Conservation (phyloP, 1,284 basidiomycete genomes). For the Leccinum fuscescens region DNA sequence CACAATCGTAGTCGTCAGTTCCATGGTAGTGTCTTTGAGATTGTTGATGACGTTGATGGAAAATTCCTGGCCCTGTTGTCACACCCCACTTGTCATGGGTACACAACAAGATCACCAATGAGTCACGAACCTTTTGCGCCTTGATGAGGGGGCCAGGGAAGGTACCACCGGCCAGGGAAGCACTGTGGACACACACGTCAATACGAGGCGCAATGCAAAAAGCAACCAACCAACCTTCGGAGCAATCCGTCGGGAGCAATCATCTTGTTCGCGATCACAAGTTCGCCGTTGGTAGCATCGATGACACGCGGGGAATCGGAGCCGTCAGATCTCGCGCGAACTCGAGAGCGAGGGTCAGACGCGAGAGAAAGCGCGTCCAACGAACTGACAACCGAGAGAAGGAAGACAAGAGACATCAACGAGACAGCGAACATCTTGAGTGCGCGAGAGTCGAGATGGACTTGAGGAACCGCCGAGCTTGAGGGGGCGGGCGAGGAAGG, state of each 20-base stretch:
- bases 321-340: conserved; percentile 2
- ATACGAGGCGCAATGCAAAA: neutral
- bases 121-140: conserved; percentile 29
- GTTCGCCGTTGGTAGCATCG: conserved; percentile 23
- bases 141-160: conserved; percentile 34
- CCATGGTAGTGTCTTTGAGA: conserved; percentile 26
- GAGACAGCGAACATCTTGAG: conserved; percentile 23
- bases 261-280: conserved; percentile 31
- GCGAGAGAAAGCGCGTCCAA: conserved; percentile 21
- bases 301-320: conserved; percentile 11
- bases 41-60: conserved; percentile 31
- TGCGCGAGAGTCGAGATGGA: conserved; percentile 5
- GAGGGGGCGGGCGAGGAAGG: neutral
- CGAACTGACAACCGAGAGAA: conserved; percentile 15
- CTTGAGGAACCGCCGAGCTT: conserved; percentile 19
- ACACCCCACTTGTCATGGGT: neutral
- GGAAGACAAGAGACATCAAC: conserved; percentile 10
- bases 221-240: conserved; percentile 26
- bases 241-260: conserved; percentile 36
- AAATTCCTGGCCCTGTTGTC: conserved; percentile 23
- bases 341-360: conserved; percentile 4
- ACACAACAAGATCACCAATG: neutral
- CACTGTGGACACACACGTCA: conserved; percentile 14
- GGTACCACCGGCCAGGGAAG: conserved; percentile 27
- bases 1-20: conserved; percentile 31